Evolutionary conservation across 441 rosid genomes (phyloP), one percentile per base, ranked within the genome.

Genomic region (Pelargonium cotyledonis): DNA sequence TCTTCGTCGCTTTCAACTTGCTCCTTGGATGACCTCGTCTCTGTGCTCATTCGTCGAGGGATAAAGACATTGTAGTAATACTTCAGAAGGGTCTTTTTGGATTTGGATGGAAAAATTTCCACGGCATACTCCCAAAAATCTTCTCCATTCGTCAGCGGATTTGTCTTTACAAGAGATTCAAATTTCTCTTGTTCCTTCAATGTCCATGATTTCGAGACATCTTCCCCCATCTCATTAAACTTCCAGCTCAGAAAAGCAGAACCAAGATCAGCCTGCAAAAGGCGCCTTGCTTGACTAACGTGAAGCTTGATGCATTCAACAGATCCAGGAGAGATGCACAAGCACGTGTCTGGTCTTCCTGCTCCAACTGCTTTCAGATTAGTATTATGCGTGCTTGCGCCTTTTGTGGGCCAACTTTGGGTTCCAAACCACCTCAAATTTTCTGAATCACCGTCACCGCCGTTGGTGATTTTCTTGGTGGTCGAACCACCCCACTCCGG

Each of bases 211-310:
- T 64, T 72, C 18, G 77, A 70, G 9, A 51, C 75, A 8, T 11
- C 66, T 66, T 80, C 80, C 41, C 86, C 86, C 72, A 85, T 80
- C 70, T 82, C 63, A 67, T 82, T 68, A 41, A 85, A 82, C 29
- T 79, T 64, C 85, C 85, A 82, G 14, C 75, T 72, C 43, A 62
- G 70, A 67, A 80, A 84, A 57, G 79, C 81, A 26, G 73, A 66
- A 19, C 74, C 74, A 4, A 82, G 78, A 12, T 76, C 69, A 23
- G 80, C 71, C 38, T 70, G 70, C 66, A 84, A 57, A 58, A 63
- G 71, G 65, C 26, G 72, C 49, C 74, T 67, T 60, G 76, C 78
- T 64, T 78, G 79, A 70, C 9, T 63, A 43, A 66, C 26, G 69
- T 79, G 88, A 29, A 18, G 68, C 61, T 70, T 82, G 68, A 70